Conservation (phyloP, 345 rosid species). For the Corymbia maculata region DNA sequence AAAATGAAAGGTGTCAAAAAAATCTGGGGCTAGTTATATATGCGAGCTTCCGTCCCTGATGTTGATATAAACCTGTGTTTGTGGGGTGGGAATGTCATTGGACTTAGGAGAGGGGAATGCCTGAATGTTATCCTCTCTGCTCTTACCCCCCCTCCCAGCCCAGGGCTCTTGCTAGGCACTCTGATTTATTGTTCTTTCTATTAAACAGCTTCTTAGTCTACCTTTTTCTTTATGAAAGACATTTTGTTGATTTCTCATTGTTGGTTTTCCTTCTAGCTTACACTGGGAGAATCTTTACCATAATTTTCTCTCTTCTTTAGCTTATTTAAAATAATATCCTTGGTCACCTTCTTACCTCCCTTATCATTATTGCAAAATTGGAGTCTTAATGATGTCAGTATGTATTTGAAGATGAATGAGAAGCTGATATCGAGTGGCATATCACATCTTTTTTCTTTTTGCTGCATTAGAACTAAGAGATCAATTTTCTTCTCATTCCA, state of each 20-base stretch:
- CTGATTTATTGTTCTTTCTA: neutral
- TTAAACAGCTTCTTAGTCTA: neutral
- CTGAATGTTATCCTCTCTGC: neutral
- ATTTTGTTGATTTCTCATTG: neutral
- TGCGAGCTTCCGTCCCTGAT: neutral
- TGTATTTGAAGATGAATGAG: neutral
- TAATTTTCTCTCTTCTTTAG: neutral
- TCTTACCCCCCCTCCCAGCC: neutral
- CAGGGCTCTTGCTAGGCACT: neutral
- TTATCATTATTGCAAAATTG: neutral
- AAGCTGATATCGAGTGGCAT: neutral
- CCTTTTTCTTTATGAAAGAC: neutral
- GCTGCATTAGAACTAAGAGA: neutral
- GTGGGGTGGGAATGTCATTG: neutral
- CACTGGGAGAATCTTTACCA: neutral
- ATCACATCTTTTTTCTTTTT: neutral
- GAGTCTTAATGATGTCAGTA: neutral
- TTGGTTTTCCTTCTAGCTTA: neutral
- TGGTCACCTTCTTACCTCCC: neutral
- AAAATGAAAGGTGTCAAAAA: neutral
- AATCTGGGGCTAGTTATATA: neutral
- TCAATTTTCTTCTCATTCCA: neutral
- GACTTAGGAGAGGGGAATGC: neutral
- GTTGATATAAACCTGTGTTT: neutral
- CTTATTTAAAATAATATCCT: neutral